Base-by-base conservation (phyloP, 768 basidiomycete species). In the Lentinula edodes region DNA sequence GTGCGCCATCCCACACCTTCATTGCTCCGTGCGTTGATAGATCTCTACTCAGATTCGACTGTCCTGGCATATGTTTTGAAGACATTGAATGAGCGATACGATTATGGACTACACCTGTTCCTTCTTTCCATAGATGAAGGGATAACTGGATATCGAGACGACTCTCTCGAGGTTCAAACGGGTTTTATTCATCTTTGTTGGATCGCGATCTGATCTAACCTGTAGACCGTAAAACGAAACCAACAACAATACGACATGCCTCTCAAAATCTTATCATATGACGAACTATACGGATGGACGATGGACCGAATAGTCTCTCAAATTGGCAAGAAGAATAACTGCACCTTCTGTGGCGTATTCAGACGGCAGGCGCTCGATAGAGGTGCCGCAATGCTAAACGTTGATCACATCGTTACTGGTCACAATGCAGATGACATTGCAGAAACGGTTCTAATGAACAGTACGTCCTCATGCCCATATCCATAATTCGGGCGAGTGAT, bases 391-490 rank as follows among this genome's bases (percentile, higher is more conserved):
- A 83, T 88, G 71, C 77, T 99, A 36, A 81, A 85, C 38, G 95
- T 98, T 13, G 94, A 98, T 65, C 97, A 99, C 70, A 97, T 99
- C 62, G 95, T 99, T 6, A 99, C 97, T 0, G 97, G 97, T 1
- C 97, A 99, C 73, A 99, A 99, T 69, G 97, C 97, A 48, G 97
- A 99, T 70, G 97, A 99, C 73, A 96, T 98, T 42, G 97, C 97
- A 6, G 97, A 99, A 76, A 99, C 97, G 0, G 92, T 99, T 2
- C 75, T 99, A 32, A 99, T 99, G 97, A 99, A 99, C 68, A 93
- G 96, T 96, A 61, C 63, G 93, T 80, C 23, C 5, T 18, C 13
- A 23, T 51, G 12, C 20, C 15, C 28, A 28, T 28, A 28, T 28
- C 16, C 38, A 41, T 34, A 45, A 38, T 28, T 54, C 48, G 18